phyloP scores from a whole-genome alignment of 2,329 filamentous ascomycete species.

The Aspergillus alliaceus region DNA sequence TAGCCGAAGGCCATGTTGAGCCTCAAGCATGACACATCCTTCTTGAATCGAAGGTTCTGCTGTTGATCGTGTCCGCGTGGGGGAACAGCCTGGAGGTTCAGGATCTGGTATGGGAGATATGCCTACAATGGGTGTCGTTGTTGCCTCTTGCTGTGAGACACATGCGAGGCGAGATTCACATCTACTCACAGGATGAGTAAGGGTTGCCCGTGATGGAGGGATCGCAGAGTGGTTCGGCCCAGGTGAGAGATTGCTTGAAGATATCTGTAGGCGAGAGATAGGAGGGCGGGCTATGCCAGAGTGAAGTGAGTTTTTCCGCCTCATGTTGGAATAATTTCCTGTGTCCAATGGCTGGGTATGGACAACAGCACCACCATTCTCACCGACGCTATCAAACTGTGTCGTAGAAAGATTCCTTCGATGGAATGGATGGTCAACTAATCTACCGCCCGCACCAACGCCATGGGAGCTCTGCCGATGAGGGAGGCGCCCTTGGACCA shows the following conservation, averaged over 20 bases:
- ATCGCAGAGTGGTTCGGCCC: background rate
- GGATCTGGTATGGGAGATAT: background rate
- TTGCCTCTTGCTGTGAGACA: background rate
- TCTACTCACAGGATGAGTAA: too few relatives aligned
- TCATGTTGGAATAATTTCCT: background rate
- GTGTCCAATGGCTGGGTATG: background rate
- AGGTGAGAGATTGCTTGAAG: background rate
- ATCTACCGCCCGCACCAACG: conserved; percentile 26
- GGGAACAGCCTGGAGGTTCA: conserved; percentile 2
- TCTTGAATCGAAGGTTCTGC: conserved; percentile 2
- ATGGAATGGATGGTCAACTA: conserved; percentile 39
- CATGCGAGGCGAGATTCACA: background rate
- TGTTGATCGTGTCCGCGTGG: conserved; percentile 10
- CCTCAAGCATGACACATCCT: background rate
- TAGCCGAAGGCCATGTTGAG: background rate
- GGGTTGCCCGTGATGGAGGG: background rate
- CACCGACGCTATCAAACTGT: conserved; percentile 7
- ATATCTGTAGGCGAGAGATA: background rate
- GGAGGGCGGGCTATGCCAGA: background rate
- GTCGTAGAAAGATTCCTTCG: conserved; percentile 26
- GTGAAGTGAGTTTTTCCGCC: background rate
- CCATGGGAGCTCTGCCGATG: conserved; percentile 44
- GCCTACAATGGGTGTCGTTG: background rate
- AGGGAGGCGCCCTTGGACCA: conserved; percentile 42
- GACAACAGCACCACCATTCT: background rate